Evolutionary conservation across 305 asterid species (phyloP).

Genomic region (Stenogyne calaminthoides): DNA sequence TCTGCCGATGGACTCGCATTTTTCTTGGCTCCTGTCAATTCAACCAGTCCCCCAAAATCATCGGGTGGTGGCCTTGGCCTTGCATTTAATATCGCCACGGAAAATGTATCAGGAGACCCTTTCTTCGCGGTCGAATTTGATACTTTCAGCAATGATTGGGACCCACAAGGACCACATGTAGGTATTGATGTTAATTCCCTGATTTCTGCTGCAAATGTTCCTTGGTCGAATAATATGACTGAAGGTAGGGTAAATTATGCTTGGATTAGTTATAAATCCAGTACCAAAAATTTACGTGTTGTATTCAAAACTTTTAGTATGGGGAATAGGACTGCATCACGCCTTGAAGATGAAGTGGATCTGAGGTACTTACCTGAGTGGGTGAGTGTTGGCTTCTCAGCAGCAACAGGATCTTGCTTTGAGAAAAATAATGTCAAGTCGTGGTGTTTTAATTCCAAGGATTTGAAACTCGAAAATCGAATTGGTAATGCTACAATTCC

Average conservation of each 20-base stretch:
- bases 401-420: neutral
- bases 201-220: neutral
- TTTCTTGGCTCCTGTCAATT: neutral
- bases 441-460: neutral
- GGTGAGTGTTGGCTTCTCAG: conserved; percentile 16
- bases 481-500: neutral
- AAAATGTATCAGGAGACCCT: neutral
- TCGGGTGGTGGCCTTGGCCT: neutral
- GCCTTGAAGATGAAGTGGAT: neutral
- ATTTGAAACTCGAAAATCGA: neutral
- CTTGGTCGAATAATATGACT: neutral
- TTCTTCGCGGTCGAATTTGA: conserved; percentile 12
- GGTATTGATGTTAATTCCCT: neutral
- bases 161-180: neutral
- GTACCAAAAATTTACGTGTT: neutral
- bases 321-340: neutral
- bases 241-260: neutral
- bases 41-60: neutral
- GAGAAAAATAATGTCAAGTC: conserved; percentile 16
- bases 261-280: neutral
- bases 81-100: neutral
- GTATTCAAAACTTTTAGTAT: neutral
- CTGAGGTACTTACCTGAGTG: neutral
- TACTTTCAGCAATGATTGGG: neutral
- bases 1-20: neutral